Conservation (phyloP, 441 rosid genomes). For the Raphanus hybrid region DNA sequence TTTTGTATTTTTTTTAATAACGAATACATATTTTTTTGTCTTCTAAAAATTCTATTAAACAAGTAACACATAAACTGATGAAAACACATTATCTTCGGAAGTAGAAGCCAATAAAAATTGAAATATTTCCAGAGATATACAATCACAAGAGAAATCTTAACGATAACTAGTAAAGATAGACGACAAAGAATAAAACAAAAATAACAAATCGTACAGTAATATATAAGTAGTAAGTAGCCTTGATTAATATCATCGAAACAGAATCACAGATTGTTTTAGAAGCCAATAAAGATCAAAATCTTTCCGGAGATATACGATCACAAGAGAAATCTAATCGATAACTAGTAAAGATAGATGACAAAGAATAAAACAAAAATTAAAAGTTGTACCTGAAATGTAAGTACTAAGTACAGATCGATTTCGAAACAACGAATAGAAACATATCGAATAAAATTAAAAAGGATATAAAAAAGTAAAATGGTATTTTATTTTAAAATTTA, state of each 20-base stretch:
- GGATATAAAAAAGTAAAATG: neutral
- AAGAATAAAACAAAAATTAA: too few species aligned
- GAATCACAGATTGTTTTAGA: neutral
- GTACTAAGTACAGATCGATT: neutral
- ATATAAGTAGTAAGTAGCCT: neutral
- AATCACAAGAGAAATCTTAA: neutral
- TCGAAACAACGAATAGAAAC: neutral
- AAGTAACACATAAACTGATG: neutral
- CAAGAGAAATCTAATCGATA: neutral
- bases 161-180: neutral
- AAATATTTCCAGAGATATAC: neutral
- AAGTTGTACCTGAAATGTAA: too few species aligned
- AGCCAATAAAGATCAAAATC: neutral
- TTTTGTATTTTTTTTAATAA: neutral
- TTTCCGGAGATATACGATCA: neutral
- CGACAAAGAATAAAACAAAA: neutral
- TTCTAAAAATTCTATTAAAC: neutral
- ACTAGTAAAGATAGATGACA: neutral
- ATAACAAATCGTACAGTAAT: neutral
- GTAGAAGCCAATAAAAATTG: neutral
- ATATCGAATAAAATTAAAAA: neutral
- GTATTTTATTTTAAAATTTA: neutral
- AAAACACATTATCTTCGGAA: neutral
- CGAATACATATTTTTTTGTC: neutral
- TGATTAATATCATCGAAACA: neutral